Evolutionary conservation across 2,329 filamentous ascomycete species (phyloP), one percentile per base, ranked within the genome.

Genomic region (Sporothrix sp.): DNA sequence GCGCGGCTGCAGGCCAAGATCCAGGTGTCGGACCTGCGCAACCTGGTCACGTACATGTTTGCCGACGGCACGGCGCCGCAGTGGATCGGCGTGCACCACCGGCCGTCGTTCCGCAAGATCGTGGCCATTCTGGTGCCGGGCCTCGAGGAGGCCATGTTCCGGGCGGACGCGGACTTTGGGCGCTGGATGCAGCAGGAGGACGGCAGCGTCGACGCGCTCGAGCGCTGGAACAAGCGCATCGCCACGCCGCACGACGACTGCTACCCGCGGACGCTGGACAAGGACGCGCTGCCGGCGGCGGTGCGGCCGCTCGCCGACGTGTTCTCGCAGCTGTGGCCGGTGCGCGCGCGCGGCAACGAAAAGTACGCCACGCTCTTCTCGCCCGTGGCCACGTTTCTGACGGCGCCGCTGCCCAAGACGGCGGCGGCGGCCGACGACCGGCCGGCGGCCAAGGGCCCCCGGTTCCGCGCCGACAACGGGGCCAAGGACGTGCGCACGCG

Each of bases 81-180:
- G 58, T 85, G 82, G 78, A 72, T 85, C 39, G 73, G 75, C 39
- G 73, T 85, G 44, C 71, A 71, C 53, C 75, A 85, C 59, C 73
- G 82, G 40, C 75, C 78, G 6, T 72, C 81, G 52, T 81, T 85
- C 59, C 71, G 79, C 56, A 94, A 93, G 68, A 84, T 94, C 27
- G 90, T 97, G 27, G 79, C 87, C 36, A 71, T 98, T 57, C 91
- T 96, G 85, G 82, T 96, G 10, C 93, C 93, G 10, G 93, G 93
- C 0, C 69, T 98, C 21, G 91, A 97, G 63, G 79, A 87, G 60
- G 85, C 81, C 55, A 93, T 97, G 85, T 95, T 97, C 68, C 79
- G 85, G 64, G 74, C 78, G 11, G 62, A 67, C 33, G 71, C 75
- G 33, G 68, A 80, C 56, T 74, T 74, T 44, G 62, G 66, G 9